A percentile compares a stretch with the other conserved stretches of the same genome.
phyloP scores from a whole-genome alignment of 257 asterid genomes.

The Nicotiana paniculata region DNA sequence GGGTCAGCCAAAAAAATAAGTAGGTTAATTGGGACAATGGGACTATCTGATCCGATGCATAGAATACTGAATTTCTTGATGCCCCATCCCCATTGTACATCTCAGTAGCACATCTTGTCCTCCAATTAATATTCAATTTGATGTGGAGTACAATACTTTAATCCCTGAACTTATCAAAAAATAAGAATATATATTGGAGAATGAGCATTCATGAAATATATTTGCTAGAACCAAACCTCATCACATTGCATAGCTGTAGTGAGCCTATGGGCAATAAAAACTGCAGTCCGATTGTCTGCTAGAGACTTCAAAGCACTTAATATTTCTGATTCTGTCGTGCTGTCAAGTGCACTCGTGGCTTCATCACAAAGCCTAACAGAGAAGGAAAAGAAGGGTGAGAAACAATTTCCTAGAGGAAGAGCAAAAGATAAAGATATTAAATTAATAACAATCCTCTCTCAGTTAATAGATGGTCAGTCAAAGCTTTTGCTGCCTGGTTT shows the following conservation, averaged over 20 bases:
- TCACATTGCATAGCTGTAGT: constrained; percentile 99
- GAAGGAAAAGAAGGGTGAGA: neutral
- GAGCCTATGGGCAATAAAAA: constrained; percentile 92
- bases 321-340: constrained; percentile 96
- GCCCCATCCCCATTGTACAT: neutral
- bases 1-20: neutral
- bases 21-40: neutral
- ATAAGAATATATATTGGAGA: neutral
- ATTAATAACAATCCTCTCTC: neutral
- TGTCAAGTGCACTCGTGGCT: constrained; percentile 99
- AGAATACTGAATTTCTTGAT: neutral
- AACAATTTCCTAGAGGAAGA: neutral
- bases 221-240: constrained; percentile 46
- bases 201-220: neutral
- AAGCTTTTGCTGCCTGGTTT: neutral
- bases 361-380: constrained; percentile 87
- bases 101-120: neutral
- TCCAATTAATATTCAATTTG: neutral
- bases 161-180: neutral
- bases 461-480: neutral
- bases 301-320: constrained; percentile 73
- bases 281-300: constrained; percentile 72
- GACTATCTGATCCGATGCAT: neutral
- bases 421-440: neutral
- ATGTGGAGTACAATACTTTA: neutral